A percentile compares a stretch with the other conserved stretches of the same genome.
Evolutionary conservation across 208 protist species (phyloP).

Genomic region (Crithidia sp.): DNA sequence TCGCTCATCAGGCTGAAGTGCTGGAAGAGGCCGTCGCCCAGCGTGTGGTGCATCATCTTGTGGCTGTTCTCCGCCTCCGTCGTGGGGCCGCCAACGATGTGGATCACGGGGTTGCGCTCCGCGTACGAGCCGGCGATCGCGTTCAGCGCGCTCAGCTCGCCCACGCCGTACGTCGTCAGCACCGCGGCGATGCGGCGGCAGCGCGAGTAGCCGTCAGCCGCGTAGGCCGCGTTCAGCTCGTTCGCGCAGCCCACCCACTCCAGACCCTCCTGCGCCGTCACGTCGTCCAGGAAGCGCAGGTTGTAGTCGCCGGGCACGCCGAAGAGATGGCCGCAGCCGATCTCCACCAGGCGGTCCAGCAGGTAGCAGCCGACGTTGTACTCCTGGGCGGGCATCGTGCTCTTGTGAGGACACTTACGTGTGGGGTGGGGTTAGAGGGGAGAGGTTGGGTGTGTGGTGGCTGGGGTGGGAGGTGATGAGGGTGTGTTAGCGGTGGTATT

Average conservation of each 20-base stretch:
- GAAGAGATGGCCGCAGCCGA: conserved; percentile 45
- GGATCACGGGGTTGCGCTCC: conserved; percentile 43
- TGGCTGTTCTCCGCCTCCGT: conserved; percentile 19
- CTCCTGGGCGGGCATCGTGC: conserved; percentile 33
- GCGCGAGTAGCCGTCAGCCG: conserved; percentile 52
- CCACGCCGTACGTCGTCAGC: conserved; percentile 59
- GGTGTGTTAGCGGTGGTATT: too few species aligned
- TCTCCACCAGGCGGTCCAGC: conserved; percentile 42
- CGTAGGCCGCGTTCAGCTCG: conserved; percentile 62
- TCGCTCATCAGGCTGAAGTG: conserved; percentile 38
- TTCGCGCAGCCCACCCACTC: conserved; percentile 56
- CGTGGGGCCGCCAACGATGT: conserved; percentile 45
- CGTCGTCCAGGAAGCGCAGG: conserved; percentile 57
- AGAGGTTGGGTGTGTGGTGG: background rate
- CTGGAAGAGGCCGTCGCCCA: conserved; percentile 43
- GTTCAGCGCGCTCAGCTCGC: conserved; percentile 59
- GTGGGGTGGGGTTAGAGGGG: background rate
- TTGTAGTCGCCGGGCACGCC: conserved; percentile 61
- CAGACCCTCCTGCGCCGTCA: conserved; percentile 33
- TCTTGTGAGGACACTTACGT: background rate
- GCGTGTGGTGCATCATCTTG: conserved; percentile 44
- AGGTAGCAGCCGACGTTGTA: conserved; percentile 61
- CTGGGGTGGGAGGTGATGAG: background rate
- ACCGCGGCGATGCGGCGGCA: conserved; percentile 50
- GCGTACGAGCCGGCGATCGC: conserved; percentile 40